Conservation (phyloP, 225 moss, liverwort and hornwort species). For the Sphagnum tenellum region DNA sequence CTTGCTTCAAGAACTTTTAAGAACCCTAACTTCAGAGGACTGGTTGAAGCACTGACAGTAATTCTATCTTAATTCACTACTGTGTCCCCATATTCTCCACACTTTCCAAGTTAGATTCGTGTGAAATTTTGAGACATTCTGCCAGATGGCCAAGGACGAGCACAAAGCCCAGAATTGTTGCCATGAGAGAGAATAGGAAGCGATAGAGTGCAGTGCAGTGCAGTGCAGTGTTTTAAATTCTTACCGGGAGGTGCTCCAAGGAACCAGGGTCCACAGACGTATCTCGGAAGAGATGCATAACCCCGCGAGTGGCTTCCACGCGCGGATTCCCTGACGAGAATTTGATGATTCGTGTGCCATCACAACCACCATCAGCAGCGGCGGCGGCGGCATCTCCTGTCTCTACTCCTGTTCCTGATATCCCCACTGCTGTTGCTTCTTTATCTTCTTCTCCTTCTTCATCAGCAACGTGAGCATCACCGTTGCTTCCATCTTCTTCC, state of each 20-base stretch:
- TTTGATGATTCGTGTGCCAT: conserved; percentile 44
- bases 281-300: conserved; percentile 86
- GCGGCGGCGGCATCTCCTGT: conserved; percentile 18
- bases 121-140: neutral
- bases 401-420: neutral
- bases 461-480: conserved; percentile 10
- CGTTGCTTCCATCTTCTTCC: conserved; percentile 10
- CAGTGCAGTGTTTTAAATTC: neutral
- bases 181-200: neutral
- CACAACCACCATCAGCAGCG: conserved; percentile 9
- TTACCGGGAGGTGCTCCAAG: conserved; percentile 73
- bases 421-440: neutral
- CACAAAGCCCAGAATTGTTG: neutral
- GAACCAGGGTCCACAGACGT: conserved; percentile 69
- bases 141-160: neutral
- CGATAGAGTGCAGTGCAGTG: neutral
- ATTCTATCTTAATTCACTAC: neutral
- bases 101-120: neutral
- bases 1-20: too few species aligned
- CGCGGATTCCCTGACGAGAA: conserved; percentile 95
- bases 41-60: too few species aligned
- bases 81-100: neutral
- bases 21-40: too few species aligned
- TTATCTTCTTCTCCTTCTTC: conserved; percentile 17
- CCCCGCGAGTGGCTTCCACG: conserved; percentile 79